A percentile compares a stretch with the other conserved stretches of the same genome.
These are phyloP conservation scores for Berberis vulgaris DNA, from an alignment of 164 flowering plant genomes.

Conservation along the genomic window DNA sequence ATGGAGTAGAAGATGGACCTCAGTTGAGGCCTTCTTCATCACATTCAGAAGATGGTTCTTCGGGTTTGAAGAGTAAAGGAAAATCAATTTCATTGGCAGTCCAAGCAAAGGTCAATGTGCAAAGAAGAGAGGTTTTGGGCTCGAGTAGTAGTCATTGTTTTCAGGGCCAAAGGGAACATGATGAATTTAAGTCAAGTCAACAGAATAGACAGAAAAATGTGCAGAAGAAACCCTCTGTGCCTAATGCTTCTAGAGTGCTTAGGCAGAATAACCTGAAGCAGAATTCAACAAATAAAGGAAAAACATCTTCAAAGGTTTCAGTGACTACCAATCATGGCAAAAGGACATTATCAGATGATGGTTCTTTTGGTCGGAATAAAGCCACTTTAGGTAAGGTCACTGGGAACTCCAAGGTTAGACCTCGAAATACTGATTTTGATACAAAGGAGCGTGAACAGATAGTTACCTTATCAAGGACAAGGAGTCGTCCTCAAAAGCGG, in stretches of 20 bases:
- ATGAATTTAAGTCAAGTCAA: conserved; percentile 34
- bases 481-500: conserved; percentile 51
- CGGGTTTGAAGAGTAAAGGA: conserved; percentile 35
- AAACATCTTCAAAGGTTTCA: conserved; percentile 33
- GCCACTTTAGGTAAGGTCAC: conserved; percentile 20
- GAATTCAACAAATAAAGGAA: conserved; percentile 40
- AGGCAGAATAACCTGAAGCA: conserved; percentile 86
- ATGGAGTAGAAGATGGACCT: conserved; percentile 35
- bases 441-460: conserved; percentile 31
- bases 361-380: conserved; percentile 32
- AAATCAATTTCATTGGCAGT: conserved; percentile 84
- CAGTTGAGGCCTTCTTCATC: conserved; percentile 21
- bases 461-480: conserved; percentile 21
- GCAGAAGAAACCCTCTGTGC: conserved; percentile 35
- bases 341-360: conserved; percentile 32
- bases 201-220: conserved; percentile 28
- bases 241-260: conserved; percentile 39
- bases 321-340: conserved; percentile 31
- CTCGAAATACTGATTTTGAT: conserved; percentile 38
- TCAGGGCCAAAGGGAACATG: conserved; percentile 31
- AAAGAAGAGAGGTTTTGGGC: conserved; percentile 59
- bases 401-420: conserved; percentile 34
- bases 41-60: conserved; percentile 26
- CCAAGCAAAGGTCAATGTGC: conserved; percentile 96
- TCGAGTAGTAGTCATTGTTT: conserved; percentile 20